Evolutionary conservation across 345 rosid genomes (phyloP), one percentile per base, ranked within the genome.

Genomic region (Cardamine resedifolia): DNA sequence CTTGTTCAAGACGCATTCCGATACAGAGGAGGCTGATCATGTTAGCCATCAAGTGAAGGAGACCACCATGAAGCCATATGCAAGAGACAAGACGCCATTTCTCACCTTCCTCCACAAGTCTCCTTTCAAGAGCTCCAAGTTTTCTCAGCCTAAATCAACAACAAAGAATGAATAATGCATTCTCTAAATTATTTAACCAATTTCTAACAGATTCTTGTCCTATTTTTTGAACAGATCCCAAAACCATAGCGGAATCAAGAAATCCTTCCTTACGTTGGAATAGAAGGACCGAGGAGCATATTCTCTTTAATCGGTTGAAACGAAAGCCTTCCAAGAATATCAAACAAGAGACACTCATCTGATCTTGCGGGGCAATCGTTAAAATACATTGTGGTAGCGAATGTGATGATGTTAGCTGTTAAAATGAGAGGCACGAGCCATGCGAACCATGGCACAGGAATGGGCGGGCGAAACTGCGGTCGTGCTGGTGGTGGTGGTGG

Each of bases 31-130:
- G 89, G 81, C 99, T 88, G 31, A 87, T 56, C 98, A 95, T 90
- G 67, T 95, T 95, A 30, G 86, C 78, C 23, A 80, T 45, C 67
- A 95, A 71, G 75, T 95, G 99, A 31, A 90, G 63, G 63, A 90
- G 79, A 8, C 98, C 99, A 1, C 90, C 97, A 49, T 95, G 98
- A 69, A 92, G 86, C 99, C 98, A 92, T 70, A 90, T 84, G 73
- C 92, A 90, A 34, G 92, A 79, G 2, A 90, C 16, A 5, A 95
- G 89, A 24, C 97, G 89, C 98, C 96, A 95, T 26, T 70, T 73
- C 80, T 92, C 83, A 64, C 84, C 81, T 19, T 72, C 63, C 51
- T 81, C 80, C 33, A 90, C 90, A 21, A 76, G 83, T 56, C 64
- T 60, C 79, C 87, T 76, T 7, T 90, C 80, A 15, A 95, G 86